phyloP scores from a whole-genome alignment of 2,329 filamentous ascomycete species.

The Myriosclerotinia curreyana region DNA sequence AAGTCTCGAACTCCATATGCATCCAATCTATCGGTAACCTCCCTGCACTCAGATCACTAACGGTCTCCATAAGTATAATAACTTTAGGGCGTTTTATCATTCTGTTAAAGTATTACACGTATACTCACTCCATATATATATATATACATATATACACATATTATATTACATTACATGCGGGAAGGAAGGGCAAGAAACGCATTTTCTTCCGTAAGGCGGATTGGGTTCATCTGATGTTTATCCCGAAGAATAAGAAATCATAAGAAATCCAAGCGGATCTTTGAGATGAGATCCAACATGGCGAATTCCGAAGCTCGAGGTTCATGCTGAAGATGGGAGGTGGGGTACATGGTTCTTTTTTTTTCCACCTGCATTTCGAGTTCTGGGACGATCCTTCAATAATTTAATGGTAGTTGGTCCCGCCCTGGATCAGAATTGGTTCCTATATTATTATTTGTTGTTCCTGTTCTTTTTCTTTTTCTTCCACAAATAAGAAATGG shows the following conservation, averaged over 20 bases:
- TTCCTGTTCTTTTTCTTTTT: too few species aligned
- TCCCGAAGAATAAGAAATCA: neutral
- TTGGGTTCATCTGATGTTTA: neutral
- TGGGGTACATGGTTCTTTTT: neutral
- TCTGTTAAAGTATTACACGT: neutral
- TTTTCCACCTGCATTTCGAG: neutral
- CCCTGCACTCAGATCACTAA: slow-evolving; percentile 10
- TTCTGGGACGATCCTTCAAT: too few species aligned
- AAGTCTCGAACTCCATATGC: too few species aligned
- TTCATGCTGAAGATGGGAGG: neutral
- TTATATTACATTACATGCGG: neutral
- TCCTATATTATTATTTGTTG: too few species aligned
- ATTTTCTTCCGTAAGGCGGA: neutral
- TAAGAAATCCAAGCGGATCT: neutral
- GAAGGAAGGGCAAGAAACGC: too few species aligned
- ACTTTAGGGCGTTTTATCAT: neutral
- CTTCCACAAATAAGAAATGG: too few species aligned
- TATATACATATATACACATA: too few species aligned
- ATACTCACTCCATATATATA: neutral
- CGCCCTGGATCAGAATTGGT: too few species aligned
- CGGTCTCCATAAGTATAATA: neutral
- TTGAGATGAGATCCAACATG: neutral
- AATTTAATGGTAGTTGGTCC: too few species aligned
- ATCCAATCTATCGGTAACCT: neutral
- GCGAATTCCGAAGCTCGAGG: neutral